Percentiles rank a stretch among this genome's conserved stretches.
Evolutionary conservation across 345 rosid genomes (phyloP).

Genomic region (Eucalyptus sp.): DNA sequence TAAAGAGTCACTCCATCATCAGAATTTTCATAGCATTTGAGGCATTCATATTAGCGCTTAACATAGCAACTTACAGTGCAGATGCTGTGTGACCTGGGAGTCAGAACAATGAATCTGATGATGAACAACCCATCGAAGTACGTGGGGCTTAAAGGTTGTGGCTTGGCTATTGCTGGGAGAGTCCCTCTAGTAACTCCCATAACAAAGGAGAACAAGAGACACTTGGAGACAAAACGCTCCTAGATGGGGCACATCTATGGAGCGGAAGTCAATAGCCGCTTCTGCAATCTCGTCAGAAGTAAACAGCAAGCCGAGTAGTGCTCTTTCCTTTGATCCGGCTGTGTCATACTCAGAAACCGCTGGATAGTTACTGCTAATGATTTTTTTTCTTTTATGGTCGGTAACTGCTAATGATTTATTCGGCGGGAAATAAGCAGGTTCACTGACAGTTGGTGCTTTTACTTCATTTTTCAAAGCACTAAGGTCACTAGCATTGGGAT

Average conservation of each 20-base stretch:
- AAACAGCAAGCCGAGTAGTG: too few relatives aligned
- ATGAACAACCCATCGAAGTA: background rate
- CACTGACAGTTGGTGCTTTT: too few relatives aligned
- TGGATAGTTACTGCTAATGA: too few relatives aligned
- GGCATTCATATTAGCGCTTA: background rate
- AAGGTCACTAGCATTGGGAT: too few relatives aligned
- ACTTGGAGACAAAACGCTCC: background rate
- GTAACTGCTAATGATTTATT: too few relatives aligned
- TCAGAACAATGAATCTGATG: background rate
- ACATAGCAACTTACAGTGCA: background rate
- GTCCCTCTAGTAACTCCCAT: background rate
- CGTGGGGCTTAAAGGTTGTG: background rate
- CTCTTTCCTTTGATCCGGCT: too few relatives aligned
- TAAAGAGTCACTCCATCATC: background rate
- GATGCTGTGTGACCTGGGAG: background rate
- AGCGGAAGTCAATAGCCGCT: background rate
- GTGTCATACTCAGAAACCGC: rapidly evolving
- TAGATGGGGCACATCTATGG: background rate
- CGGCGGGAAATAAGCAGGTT: rapidly evolving
- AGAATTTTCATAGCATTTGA: background rate
- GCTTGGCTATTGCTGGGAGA: background rate
- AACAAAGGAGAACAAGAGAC: background rate
- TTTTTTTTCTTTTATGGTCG: too few relatives aligned
- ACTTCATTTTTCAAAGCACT: too few relatives aligned
- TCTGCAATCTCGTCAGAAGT: too few relatives aligned